Percentiles rank a stretch among this genome's conserved stretches.
Conservation (phyloP, 305 asterid genomes). For the Fraxinus angustifolia region DNA sequence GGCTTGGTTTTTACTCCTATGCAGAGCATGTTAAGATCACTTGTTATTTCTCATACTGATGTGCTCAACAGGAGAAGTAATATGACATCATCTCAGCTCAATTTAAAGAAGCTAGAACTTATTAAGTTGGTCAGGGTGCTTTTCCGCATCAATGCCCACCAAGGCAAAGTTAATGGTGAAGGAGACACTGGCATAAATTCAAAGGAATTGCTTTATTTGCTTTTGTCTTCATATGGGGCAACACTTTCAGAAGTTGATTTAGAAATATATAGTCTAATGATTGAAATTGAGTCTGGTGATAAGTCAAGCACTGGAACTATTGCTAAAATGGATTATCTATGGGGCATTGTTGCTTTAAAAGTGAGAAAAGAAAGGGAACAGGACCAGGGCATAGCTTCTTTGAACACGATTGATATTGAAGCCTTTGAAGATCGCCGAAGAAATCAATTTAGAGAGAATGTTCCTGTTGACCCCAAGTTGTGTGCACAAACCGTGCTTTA, state of each 20-base stretch:
- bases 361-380: constrained; percentile 51
- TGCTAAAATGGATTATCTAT: constrained; percentile 64
- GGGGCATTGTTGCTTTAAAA: constrained; percentile 72
- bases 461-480: constrained; percentile 77
- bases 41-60: constrained; percentile 30
- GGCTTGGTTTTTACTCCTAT: constrained; percentile 66
- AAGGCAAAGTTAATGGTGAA: constrained; percentile 37
- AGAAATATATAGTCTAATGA: constrained; percentile 66
- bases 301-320: constrained; percentile 53
- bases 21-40: constrained; percentile 61
- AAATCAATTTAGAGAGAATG: constrained; percentile 66
- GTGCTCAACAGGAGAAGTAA: constrained; percentile 31
- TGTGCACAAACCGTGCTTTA: constrained; percentile 75
- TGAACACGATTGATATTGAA: constrained; percentile 38
- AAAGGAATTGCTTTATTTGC: constrained; percentile 64
- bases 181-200: constrained; percentile 54
- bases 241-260: constrained; percentile 62
- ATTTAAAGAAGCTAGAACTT: constrained; percentile 56
- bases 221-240: constrained; percentile 73
- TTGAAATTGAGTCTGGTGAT: constrained; percentile 58
- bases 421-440: constrained; percentile 46
- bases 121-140: constrained; percentile 74
- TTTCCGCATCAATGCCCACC: constrained; percentile 47
- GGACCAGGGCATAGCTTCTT: constrained; percentile 31
- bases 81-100: constrained; percentile 30